Evolutionary conservation across 1,284 basidiomycete genomes (phyloP).

Genomic region (Grifola frondosa): DNA sequence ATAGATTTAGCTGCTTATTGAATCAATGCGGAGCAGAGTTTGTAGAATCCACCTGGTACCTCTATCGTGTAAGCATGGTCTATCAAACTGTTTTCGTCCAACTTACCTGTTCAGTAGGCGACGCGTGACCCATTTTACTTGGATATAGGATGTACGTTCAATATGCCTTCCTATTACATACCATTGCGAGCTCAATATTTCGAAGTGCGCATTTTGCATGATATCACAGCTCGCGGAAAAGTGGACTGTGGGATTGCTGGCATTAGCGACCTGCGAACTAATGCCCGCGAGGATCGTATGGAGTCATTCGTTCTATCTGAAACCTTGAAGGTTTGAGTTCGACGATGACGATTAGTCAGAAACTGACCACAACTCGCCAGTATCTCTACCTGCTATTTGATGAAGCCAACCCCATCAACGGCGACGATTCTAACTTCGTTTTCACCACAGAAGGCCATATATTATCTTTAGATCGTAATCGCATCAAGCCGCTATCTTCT

Average conservation of each 20-base stretch:
- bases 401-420: constrained; percentile 74
- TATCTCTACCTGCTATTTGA: constrained; percentile 93
- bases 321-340: constrained; percentile 74
- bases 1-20: too few species aligned
- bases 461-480: constrained; percentile 59
- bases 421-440: constrained; percentile 78
- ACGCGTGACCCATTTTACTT: constrained; percentile 91
- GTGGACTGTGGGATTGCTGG: constrained; percentile 85
- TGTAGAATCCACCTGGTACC: constrained; percentile 91
- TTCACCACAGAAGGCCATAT: constrained; percentile 94
- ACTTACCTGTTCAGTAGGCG: constrained; percentile 52
- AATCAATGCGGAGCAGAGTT: constrained; percentile 55
- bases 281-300: constrained; percentile 86
- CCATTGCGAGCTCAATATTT: not conserved
- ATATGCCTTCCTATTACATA: not conserved
- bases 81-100: constrained; percentile 3
- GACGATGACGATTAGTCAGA: not conserved
- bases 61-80: constrained; percentile 73
- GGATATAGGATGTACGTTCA: constrained; percentile 59
- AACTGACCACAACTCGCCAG: too few species aligned
- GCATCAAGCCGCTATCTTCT: constrained; percentile 55
- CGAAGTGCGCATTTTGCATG: constrained; percentile 72
- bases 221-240: constrained; percentile 72
- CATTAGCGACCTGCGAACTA: constrained; percentile 77
- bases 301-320: constrained; percentile 91